phyloP scores from a whole-genome alignment of 192 early-diverging fungal genomes.

The Podila epicladia region DNA sequence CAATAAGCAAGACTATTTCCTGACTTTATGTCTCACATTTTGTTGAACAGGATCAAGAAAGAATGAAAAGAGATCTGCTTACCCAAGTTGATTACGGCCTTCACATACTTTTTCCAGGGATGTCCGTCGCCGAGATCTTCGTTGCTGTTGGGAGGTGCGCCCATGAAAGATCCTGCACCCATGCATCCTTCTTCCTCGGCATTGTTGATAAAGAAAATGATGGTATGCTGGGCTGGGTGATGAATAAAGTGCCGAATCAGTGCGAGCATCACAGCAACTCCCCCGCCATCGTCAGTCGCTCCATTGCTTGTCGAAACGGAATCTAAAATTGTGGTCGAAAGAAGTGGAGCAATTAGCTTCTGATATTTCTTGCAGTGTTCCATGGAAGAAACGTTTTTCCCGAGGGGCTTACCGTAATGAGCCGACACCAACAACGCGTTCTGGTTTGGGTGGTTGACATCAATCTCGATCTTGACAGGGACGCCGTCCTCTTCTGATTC shows the following conservation, averaged over 20 bases:
- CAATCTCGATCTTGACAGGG: constrained; percentile 46
- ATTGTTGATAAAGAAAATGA: constrained; percentile 77
- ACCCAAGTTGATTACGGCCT: constrained; percentile 73
- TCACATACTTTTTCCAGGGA: constrained; percentile 68
- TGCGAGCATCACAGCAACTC: constrained; percentile 67
- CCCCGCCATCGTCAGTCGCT: constrained; percentile 75
- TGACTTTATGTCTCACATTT: too few relatives aligned
- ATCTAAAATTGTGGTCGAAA: constrained; percentile 40
- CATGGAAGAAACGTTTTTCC: neutral
- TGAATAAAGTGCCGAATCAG: constrained; percentile 63
- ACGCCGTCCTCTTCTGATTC: constrained; percentile 25
- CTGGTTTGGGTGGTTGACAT: constrained; percentile 39
- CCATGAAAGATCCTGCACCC: constrained; percentile 68
- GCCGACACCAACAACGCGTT: constrained; percentile 68
- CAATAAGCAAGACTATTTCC: neutral
- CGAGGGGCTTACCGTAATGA: constrained; percentile 60
- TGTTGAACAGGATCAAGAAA: neutral
- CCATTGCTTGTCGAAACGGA: constrained; percentile 74
- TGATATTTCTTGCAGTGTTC: too few relatives aligned
- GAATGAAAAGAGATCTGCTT: constrained; percentile 8
- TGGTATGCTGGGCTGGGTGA: constrained; percentile 64
- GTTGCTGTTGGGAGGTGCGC: constrained; percentile 29
- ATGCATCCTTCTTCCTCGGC: constrained; percentile 71
- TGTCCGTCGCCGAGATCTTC: constrained; percentile 54
- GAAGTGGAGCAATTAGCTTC: neutral